Percentiles rank a stretch among this genome's conserved stretches.
phyloP scores from a whole-genome alignment of 2,329 filamentous ascomycete species.

The Botrytis porri region DNA sequence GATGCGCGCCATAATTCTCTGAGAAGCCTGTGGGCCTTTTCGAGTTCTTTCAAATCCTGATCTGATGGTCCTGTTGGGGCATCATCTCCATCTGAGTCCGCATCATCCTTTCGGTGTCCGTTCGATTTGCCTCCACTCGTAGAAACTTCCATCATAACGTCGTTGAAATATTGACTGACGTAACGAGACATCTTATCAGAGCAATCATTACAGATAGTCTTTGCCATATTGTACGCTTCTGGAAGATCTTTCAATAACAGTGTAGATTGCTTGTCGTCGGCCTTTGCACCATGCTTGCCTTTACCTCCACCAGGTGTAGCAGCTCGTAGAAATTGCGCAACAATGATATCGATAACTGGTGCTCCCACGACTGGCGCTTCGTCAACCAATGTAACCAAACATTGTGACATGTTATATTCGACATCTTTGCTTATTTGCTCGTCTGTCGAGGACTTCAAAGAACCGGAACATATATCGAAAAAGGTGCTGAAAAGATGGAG shows the following conservation, averaged over 20 bases:
- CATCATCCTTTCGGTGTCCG: slow-evolving; percentile 51
- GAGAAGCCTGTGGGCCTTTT: slow-evolving; percentile 84
- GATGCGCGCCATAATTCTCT: slow-evolving; percentile 92
- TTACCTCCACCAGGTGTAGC: slow-evolving; percentile 65
- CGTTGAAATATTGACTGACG: slow-evolving; percentile 94
- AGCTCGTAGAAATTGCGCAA: slow-evolving; percentile 91
- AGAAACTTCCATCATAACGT: slow-evolving; percentile 88
- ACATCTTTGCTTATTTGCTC: slow-evolving; percentile 90
- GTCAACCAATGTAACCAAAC: slow-evolving; percentile 82
- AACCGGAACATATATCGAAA: slow-evolving; percentile 86
- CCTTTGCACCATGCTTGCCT: slow-evolving; percentile 48
- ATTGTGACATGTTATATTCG: slow-evolving; percentile 84
- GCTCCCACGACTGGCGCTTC: slow-evolving; percentile 75
- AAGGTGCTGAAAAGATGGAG: slow-evolving; percentile 80
- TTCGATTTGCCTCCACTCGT: slow-evolving; percentile 50
- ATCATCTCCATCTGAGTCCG: slow-evolving; percentile 63
- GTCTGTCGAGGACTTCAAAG: slow-evolving; percentile 69
- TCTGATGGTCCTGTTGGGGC: slow-evolving; percentile 64
- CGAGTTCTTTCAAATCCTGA: slow-evolving; percentile 80
- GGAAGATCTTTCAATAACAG: slow-evolving; percentile 84
- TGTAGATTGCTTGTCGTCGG: slow-evolving; percentile 77
- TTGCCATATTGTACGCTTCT: slow-evolving; percentile 93
- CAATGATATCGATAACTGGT: slow-evolving; percentile 85
- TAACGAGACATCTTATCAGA: slow-evolving; percentile 93
- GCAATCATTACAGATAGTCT: slow-evolving; percentile 84